Percentiles rank a stretch among this genome's conserved stretches.
Evolutionary conservation across 2,329 filamentous ascomycete species (phyloP).

Genomic region (Fusarium globosum): DNA sequence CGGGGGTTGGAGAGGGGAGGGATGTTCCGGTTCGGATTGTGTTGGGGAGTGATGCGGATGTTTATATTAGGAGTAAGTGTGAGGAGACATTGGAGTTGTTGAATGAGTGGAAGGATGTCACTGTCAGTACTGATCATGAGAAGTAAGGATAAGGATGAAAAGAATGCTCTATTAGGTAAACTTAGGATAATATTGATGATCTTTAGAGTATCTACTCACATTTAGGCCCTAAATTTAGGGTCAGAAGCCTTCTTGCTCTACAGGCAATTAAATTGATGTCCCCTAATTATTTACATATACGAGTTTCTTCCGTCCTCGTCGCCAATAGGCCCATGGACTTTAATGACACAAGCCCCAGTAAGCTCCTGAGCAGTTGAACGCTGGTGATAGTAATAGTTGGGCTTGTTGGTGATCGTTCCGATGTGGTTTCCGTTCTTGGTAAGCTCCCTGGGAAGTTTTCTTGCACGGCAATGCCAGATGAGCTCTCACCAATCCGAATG

Average conservation of each 20-base stretch:
- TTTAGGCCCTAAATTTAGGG: not conserved
- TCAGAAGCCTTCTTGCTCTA: not conserved
- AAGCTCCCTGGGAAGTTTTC: not conserved
- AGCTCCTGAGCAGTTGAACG: not conserved
- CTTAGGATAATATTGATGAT: not conserved
- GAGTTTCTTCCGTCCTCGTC: not conserved
- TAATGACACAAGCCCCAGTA: not conserved
- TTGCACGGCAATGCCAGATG: not conserved
- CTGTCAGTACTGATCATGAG: slow-evolving; percentile 40
- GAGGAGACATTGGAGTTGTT: slow-evolving; percentile 55
- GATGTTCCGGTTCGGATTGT: slow-evolving; percentile 64
- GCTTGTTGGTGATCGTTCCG: not conserved
- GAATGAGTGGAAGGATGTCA: slow-evolving; percentile 59
- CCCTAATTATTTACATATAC: not conserved
- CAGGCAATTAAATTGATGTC: not conserved
- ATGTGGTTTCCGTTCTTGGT: not conserved
- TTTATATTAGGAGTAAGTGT: slow-evolving; percentile 56
- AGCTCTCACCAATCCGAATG: not conserved
- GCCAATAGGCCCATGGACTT: not conserved
- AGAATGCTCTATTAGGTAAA: not conserved
- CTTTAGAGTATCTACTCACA: not conserved
- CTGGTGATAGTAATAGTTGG: not conserved
- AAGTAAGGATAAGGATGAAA: not conserved
- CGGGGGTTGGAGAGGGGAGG: slow-evolving; percentile 59
- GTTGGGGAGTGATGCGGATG: slow-evolving; percentile 64